These are phyloP conservation scores for Inonotus obliquus DNA, from an alignment of 1,284 basidiomycete species.

Conservation along the genomic window DNA sequence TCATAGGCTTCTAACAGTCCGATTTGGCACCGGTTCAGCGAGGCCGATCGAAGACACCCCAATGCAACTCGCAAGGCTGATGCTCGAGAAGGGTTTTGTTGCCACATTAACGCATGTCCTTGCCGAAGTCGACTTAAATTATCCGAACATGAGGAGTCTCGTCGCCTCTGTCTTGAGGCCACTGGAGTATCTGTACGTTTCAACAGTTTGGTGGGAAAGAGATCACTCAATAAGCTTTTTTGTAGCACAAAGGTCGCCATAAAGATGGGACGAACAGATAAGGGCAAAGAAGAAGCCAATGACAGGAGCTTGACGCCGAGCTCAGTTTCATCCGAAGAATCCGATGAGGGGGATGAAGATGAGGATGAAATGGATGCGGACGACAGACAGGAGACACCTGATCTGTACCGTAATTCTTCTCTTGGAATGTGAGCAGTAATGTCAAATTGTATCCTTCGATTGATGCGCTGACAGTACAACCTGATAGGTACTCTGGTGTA, in stretches of 20 bases:
- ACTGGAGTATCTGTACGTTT: constrained; percentile 80
- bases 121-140: constrained; percentile 93
- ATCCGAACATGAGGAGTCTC: constrained; percentile 85
- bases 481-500: constrained; percentile 70
- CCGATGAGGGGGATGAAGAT: constrained; percentile 37
- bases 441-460: too few species aligned
- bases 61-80: constrained; percentile 93
- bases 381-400: constrained; percentile 78
- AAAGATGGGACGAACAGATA: constrained; percentile 89
- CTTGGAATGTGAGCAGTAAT: constrained; percentile 78
- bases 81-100: constrained; percentile 98
- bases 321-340: constrained; percentile 58
- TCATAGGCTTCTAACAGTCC: constrained; percentile 81
- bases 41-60: constrained; percentile 77
- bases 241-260: constrained; percentile 89
- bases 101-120: constrained; percentile 84
- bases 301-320: constrained; percentile 52
- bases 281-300: constrained; percentile 54
- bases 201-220: neutral
- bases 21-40: constrained; percentile 52
- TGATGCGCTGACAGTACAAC: neutral
- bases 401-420: constrained; percentile 95
- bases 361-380: constrained; percentile 41
- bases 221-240: constrained; percentile 10
- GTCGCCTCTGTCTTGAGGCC: constrained; percentile 86